Evolutionary conservation across 352 stramenopile species (phyloP).

Genomic region (Globisporangium lucens): DNA sequence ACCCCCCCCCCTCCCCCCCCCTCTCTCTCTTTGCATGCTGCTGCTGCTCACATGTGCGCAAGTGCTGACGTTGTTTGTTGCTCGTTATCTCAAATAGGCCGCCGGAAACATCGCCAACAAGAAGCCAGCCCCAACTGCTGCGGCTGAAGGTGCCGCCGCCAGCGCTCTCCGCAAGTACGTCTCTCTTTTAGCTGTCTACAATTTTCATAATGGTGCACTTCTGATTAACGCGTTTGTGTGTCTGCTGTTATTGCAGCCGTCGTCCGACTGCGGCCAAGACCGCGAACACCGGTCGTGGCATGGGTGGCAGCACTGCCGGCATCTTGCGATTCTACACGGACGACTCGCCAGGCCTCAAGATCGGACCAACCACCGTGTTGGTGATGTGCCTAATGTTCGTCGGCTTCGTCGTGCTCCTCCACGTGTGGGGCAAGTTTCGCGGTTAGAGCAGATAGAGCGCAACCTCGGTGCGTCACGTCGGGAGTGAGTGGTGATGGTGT

Average conservation of each 20-base stretch:
- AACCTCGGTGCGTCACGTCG: slow-evolving; percentile 6
- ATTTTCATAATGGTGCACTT: neutral
- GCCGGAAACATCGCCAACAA: slow-evolving; percentile 45
- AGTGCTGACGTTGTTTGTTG: neutral
- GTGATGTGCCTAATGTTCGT: slow-evolving; percentile 95
- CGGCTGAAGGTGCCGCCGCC: slow-evolving; percentile 59
- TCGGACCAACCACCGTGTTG: slow-evolving; percentile 95
- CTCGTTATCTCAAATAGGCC: slow-evolving; percentile 21
- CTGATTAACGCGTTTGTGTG: slow-evolving; percentile 3
- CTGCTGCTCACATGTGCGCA: neutral
- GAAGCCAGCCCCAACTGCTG: slow-evolving; percentile 64
- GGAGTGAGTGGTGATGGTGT: neutral
- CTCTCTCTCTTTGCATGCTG: neutral
- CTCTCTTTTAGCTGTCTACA: neutral
- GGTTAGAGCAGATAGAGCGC: slow-evolving; percentile 34
- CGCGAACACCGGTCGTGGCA: slow-evolving; percentile 77
- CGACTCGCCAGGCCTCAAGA: slow-evolving; percentile 95
- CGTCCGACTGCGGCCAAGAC: slow-evolving; percentile 45
- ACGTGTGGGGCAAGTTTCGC: slow-evolving; percentile 97
- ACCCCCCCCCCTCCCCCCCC: too few species aligned
- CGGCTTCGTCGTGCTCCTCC: slow-evolving; percentile 95
- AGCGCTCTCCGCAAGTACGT: slow-evolving; percentile 68
- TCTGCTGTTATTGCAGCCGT: slow-evolving; percentile 28
- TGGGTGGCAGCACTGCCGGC: slow-evolving; percentile 84
- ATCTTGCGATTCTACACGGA: slow-evolving; percentile 98